Evolutionary conservation across 805 yeast species (phyloP).

Genomic region (Candida caryicola): DNA sequence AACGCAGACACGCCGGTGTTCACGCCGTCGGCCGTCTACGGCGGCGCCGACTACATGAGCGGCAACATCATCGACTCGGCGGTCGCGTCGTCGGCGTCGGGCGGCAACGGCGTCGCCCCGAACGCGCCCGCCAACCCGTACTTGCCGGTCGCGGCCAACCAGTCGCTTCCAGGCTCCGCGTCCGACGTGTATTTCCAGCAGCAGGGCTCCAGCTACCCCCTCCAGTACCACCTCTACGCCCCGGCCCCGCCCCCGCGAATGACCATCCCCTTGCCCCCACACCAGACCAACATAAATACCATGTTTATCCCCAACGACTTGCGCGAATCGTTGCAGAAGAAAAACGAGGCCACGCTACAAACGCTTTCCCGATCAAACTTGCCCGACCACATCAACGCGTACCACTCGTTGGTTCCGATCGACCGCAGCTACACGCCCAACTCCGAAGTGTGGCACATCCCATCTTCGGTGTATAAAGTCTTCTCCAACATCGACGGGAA

Average conservation of each 20-base stretch:
- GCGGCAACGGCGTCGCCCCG: background rate
- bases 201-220: constrained; percentile 38
- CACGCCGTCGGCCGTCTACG: constrained; percentile 24
- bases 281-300: constrained; percentile 66
- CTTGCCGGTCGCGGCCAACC: constrained; percentile 13
- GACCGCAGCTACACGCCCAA: constrained; percentile 44
- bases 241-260: constrained; percentile 82
- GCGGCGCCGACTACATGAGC: background rate
- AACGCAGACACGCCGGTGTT: constrained; percentile 41
- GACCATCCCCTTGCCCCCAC: constrained; percentile 55
- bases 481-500: constrained; percentile 75
- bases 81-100: background rate
- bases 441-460: constrained; percentile 48
- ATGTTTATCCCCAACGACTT: constrained; percentile 72
- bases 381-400: constrained; percentile 62
- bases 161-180: constrained; percentile 13
- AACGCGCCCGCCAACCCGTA: constrained; percentile 20
- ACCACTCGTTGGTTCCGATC: constrained; percentile 82
- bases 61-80: background rate
- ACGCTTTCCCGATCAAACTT: constrained; percentile 46
- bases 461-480: constrained; percentile 72
- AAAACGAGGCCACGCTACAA: constrained; percentile 79
- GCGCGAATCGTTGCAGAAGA: constrained; percentile 66
- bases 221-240: constrained; percentile 85
- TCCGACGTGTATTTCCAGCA: constrained; percentile 21